Conservation (phyloP, 768 basidiomycete genomes). For the Rhodosporidiobolus sp. region DNA sequence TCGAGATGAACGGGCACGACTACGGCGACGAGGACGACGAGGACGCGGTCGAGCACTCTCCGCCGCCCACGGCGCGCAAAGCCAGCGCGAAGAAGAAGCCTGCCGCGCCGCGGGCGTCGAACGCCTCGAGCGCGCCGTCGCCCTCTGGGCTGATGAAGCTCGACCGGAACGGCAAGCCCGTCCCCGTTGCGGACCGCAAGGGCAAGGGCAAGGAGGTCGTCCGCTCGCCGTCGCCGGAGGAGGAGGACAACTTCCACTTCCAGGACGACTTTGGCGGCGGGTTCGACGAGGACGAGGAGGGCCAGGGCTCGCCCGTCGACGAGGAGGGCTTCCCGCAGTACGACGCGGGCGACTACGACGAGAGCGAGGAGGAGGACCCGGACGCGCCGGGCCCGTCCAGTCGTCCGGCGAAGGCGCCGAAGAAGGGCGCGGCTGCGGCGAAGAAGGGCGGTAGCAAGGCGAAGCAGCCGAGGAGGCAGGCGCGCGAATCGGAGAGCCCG, state of each 20-base stretch:
- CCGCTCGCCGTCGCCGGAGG: background rate
- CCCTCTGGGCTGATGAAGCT: slow-evolving; percentile 16
- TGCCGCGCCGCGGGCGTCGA: background rate
- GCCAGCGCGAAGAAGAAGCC: slow-evolving; percentile 1
- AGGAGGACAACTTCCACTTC: background rate
- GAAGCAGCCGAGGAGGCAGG: slow-evolving; percentile 8
- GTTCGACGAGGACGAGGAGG: slow-evolving; percentile 4
- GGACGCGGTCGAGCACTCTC: background rate
- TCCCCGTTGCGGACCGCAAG: slow-evolving; percentile 6
- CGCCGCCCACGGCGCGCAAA: background rate
- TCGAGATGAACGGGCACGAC: too few species aligned
- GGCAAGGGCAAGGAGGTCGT: slow-evolving; percentile 25
- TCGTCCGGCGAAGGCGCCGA: background rate
- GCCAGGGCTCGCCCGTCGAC: slow-evolving; percentile 9
- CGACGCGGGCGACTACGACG: slow-evolving; percentile 21
- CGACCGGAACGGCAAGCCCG: slow-evolving; percentile 23
- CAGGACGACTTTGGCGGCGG: slow-evolving; percentile 19
- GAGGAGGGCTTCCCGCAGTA: slow-evolving; percentile 6
- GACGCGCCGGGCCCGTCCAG: slow-evolving; percentile 4
- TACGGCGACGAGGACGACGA: slow-evolving; percentile 4
- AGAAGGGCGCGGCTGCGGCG: background rate
- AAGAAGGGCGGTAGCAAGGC: slow-evolving; percentile 24
- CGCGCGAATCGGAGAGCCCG: slow-evolving; percentile 12
- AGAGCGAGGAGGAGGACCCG: slow-evolving; percentile 13
- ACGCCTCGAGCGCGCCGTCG: background rate